Percentiles rank a stretch among this genome's conserved stretches.
phyloP scores from a whole-genome alignment of 2,329 filamentous ascomycete species.

The Diplodia corticola region DNA sequence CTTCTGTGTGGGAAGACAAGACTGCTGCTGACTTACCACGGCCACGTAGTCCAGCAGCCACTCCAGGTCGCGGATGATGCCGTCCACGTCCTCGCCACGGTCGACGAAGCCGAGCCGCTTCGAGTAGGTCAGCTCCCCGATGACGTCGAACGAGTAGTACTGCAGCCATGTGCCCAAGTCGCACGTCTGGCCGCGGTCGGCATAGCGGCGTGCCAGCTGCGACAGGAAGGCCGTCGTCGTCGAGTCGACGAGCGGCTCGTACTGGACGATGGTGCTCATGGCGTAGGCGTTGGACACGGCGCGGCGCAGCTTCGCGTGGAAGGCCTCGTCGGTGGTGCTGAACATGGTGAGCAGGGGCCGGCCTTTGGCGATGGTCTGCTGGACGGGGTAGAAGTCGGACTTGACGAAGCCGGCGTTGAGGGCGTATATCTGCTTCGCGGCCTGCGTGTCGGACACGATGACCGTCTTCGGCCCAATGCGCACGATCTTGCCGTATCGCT shows the following conservation, averaged over 20 bases:
- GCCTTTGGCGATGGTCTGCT: background rate
- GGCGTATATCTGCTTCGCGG: slow-evolving; percentile 61
- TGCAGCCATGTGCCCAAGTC: slow-evolving; percentile 47
- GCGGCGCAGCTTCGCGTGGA: slow-evolving; percentile 23
- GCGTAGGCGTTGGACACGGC: slow-evolving; percentile 25
- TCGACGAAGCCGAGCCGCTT: slow-evolving; percentile 26
- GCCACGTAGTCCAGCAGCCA: background rate
- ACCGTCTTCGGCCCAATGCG: slow-evolving; percentile 79
- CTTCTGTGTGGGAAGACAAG: too few relatives aligned
- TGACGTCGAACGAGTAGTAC: slow-evolving; percentile 29
- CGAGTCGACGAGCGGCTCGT: slow-evolving; percentile 30
- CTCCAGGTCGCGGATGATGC: slow-evolving; percentile 3
- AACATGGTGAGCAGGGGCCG: background rate
- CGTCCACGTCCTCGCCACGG: slow-evolving; percentile 22
- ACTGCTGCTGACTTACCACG: background rate
- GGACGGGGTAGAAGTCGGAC: slow-evolving; percentile 16
- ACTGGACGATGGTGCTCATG: slow-evolving; percentile 31
- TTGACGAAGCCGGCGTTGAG: slow-evolving; percentile 32
- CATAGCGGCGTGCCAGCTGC: slow-evolving; percentile 26
- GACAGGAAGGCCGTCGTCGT: slow-evolving; percentile 31
- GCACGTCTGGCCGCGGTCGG: background rate
- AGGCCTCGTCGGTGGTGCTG: slow-evolving; percentile 26
- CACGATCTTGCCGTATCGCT: slow-evolving; percentile 71
- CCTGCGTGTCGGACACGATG: slow-evolving; percentile 62
- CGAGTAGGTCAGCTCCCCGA: slow-evolving; percentile 27